A percentile compares a stretch with the other conserved stretches of the same genome.
These are phyloP conservation scores for Boechera retrofracta DNA, from an alignment of 345 rosid species.

Conservation along the genomic window DNA sequence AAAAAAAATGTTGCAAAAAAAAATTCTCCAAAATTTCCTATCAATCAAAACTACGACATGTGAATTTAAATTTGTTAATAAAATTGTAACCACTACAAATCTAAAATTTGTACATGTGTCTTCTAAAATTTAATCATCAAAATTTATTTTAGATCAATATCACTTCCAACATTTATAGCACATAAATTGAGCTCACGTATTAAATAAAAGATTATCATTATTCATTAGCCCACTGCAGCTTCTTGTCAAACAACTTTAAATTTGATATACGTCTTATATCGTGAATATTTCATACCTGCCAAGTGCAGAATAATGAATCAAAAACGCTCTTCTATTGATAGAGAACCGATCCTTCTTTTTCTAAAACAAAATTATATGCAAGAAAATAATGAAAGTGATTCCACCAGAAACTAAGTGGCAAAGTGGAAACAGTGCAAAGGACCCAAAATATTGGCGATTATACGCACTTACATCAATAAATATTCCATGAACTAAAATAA, in stretches of 20 bases:
- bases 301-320: conserved; percentile 26
- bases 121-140: no score
- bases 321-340: conserved; percentile 11
- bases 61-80: no score
- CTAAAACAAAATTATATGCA: conserved; percentile 26
- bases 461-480: conserved; percentile 39
- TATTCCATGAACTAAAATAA: conserved; percentile 38
- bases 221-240: background rate
- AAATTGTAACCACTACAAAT: no score
- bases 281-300: conserved; percentile 16
- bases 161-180: background rate
- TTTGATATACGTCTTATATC: conserved; percentile 1
- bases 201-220: background rate
- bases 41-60: no score
- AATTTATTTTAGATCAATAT: no score
- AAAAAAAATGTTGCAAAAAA: no score
- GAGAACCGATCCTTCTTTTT: conserved; percentile 11
- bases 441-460: conserved; percentile 40
- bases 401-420: conserved; percentile 43
- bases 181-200: background rate
- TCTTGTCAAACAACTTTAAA: conserved; percentile 8
- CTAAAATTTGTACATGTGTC: no score
- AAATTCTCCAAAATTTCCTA: no score
- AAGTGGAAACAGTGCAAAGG: conserved; percentile 30
- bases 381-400: conserved; percentile 35